A percentile compares a stretch with the other conserved stretches of the same genome.
These are phyloP conservation scores for Trametes punicea DNA, from an alignment of 768 basidiomycete genomes.

Conservation along the genomic window DNA sequence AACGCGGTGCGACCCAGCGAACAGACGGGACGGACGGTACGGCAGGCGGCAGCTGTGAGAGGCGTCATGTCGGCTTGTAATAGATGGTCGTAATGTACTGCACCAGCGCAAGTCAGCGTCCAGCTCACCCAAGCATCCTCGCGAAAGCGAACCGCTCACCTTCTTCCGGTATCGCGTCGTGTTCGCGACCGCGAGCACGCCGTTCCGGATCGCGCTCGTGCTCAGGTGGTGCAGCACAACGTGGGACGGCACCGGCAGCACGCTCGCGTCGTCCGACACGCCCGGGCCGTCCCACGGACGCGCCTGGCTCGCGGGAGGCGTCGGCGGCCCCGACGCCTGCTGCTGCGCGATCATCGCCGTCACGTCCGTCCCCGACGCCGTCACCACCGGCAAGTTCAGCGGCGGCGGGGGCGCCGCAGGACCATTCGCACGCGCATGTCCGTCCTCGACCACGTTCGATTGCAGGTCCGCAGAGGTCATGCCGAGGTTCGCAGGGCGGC, in stretches of 20 bases:
- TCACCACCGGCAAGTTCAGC: slow-evolving; percentile 29
- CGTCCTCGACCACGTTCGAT: slow-evolving; percentile 1
- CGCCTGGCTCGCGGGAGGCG: slow-evolving; percentile 12
- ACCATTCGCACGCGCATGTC: slow-evolving; percentile 17
- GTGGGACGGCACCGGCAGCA: slow-evolving; percentile 90
- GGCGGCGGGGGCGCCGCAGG: slow-evolving; percentile 12
- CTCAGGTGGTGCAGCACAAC: slow-evolving; percentile 93
- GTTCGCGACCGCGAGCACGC: slow-evolving; percentile 87
- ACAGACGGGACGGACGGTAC: not conserved
- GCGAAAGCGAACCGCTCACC: slow-evolving; percentile 39
- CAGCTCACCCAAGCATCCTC: not conserved
- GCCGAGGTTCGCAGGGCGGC: slow-evolving; percentile 22
- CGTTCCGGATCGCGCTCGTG: slow-evolving; percentile 93
- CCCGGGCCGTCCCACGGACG: slow-evolving; percentile 27
- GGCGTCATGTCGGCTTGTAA: slow-evolving; percentile 61
- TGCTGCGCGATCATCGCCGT: slow-evolving; percentile 18
- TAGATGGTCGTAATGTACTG: slow-evolving; percentile 86
- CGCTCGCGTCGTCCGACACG: slow-evolving; percentile 83
- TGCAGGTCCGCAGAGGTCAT: slow-evolving; percentile 23
- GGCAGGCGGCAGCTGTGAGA: too few relatives aligned
- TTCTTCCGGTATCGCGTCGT: slow-evolving; percentile 92
- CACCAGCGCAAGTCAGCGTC: slow-evolving; percentile 18
- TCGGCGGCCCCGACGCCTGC: slow-evolving; percentile 21
- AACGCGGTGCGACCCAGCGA: not conserved
- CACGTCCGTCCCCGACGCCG: slow-evolving; percentile 32